A percentile compares a stretch with the other conserved stretches of the same genome.
Conservation (phyloP, 768 basidiomycete genomes). For the Lactarius hatsudake region DNA sequence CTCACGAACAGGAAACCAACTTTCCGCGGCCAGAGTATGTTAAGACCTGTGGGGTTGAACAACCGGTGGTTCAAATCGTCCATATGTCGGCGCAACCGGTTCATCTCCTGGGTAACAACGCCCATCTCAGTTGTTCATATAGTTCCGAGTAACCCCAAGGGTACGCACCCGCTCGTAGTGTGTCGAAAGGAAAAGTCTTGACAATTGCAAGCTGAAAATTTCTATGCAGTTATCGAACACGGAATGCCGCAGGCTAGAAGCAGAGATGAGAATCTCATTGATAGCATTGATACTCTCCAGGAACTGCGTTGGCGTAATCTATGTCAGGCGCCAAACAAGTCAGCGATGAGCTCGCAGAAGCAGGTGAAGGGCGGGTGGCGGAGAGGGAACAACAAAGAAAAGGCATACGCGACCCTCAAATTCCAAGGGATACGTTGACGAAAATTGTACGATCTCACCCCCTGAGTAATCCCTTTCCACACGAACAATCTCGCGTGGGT, state of each 20-base stretch:
- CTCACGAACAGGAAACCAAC: constrained; percentile 92
- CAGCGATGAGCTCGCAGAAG: background rate
- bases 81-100: constrained; percentile 57
- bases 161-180: constrained; percentile 77
- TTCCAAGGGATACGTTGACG: constrained; percentile 85
- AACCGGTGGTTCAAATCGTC: constrained; percentile 64
- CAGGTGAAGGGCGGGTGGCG: background rate
- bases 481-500: constrained; percentile 88
- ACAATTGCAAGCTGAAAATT: constrained; percentile 77
- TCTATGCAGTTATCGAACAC: constrained; percentile 78
- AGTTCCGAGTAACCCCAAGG: background rate
- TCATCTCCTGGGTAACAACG: constrained; percentile 63
- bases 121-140: background rate
- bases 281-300: constrained; percentile 86
- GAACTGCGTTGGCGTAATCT: constrained; percentile 92
- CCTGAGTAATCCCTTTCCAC: constrained; percentile 90
- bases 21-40: constrained; percentile 79
- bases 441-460: constrained; percentile 89
- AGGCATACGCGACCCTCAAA: constrained; percentile 83
- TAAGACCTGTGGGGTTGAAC: constrained; percentile 85
- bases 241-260: constrained; percentile 72
- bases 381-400: background rate
- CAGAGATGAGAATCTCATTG: constrained; percentile 84
- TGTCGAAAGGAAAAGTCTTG: constrained; percentile 59
- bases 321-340: background rate